Evolutionary conservation across 192 early-diverging fungal genomes (phyloP), one percentile per base, ranked within the genome.

Genomic region (Oehlia diaphana): DNA sequence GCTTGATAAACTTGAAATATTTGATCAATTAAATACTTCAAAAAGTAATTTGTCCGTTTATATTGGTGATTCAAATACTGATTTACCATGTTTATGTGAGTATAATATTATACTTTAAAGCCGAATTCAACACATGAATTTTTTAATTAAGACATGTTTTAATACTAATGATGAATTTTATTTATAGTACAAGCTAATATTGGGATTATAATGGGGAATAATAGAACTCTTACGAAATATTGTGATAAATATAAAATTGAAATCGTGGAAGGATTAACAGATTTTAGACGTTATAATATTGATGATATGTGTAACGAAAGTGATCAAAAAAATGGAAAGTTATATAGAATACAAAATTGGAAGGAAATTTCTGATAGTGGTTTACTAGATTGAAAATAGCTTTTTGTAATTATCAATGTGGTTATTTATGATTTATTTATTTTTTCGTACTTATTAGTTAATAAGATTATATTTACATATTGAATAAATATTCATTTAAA

Each of bases 171-270:
- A 42, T 42, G 33, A 31, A 42, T 10, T 10, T 69, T 35, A 19
- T 35, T 42, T 69, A 42, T 50, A 79, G 77, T 79, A 19, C 26
- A 62, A 23, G 77, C 77, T 19, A 44, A 79, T 62, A 63, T 79
- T 47, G 77, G 77, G 14, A 79, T 79, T 12, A 71, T 79, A 12
- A 79, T 79, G 77, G 77, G 77, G 26, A 79, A 79, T 26, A 79
- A 79, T 71, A 12, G 7, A 42, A 37, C 77, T 8, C 53, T 79
- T 8, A 62, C 49, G 19, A 66, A 71, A 71, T 31, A 42, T 71
- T 79, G 77, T 42, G 13, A 70, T 19, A 79, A 71, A 70, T 63
- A 50, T 23, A 68, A 53, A 42, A 79, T 79, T n/a, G 77, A 71
- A 39, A 69, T 79, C 26, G 37, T 71, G 61, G 67, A 79, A 26